Base-by-base conservation (phyloP, 2,329 filamentous ascomycete genomes). In the Alternaria sp. region DNA sequence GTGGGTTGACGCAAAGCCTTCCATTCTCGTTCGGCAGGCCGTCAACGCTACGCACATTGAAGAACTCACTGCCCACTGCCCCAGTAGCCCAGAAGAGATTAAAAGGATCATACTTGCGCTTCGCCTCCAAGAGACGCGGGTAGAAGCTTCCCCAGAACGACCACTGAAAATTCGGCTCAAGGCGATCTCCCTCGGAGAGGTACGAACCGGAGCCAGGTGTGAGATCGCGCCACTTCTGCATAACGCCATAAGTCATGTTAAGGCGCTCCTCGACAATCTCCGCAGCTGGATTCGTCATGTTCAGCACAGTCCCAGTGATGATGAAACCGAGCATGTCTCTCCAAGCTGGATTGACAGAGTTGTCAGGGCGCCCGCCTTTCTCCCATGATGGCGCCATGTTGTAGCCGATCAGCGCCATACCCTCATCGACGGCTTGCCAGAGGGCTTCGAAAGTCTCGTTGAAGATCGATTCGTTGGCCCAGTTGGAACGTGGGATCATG, bases 271-370 rank as follows among this genome's bases (percentile, higher is more conserved):
- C 49, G 6, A 53, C 18, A 4, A 53, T 53, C 14, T 53, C 49
- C 5, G 49, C 9, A 41, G 49, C 49, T 41, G 49, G 18, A 20
- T 53, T 53, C 18, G 49, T 25, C 49, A 53, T 53, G 10, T 56
- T 55, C 3, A 55, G 25, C 3, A 55, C 25, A 15, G 23, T 45
- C 3, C 41, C 53, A 5, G 53, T 28, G 12, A 55, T 55, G 41
- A 55, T 46, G 25, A 55, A 55, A 21, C 53, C 53, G 15, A 55
- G 37, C 53, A 45, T 45, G 53, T 46, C 6, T n/a, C 53, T 41
- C 53, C 53, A 55, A 18, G 53, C 53, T 30, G 53, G 53, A 37
- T 55, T 55, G 25, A 55, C 53, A 15, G 53, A 55, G 9, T 55
- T 55, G n/a, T 55, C 43, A n/a, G 53, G 53, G 43, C 53, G 25